A percentile compares a stretch with the other conserved stretches of the same genome.
phyloP scores from a whole-genome alignment of 345 rosid species.

The Microthlaspi erraticum region DNA sequence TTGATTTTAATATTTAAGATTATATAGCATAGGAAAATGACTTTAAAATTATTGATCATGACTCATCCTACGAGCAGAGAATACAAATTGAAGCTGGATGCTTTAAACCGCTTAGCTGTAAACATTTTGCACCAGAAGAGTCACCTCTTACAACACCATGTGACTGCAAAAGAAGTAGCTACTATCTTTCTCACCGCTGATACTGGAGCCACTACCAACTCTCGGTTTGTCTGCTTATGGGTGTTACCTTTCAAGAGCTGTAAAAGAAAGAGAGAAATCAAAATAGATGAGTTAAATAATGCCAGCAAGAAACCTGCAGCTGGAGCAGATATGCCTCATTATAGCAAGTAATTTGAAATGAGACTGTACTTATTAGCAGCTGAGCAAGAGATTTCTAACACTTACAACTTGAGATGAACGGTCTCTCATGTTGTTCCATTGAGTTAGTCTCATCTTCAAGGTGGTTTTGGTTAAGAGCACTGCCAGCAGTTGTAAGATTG shows the following conservation, averaged over 20 bases:
- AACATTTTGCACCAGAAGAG: conserved; percentile 48
- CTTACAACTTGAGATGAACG: conserved; percentile 52
- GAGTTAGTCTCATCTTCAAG: conserved; percentile 49
- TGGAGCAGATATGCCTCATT: background rate
- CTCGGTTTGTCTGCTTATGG: conserved; percentile 48
- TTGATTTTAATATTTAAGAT: too few relatives aligned
- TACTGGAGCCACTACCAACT: conserved; percentile 42
- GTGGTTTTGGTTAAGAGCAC: conserved; percentile 43
- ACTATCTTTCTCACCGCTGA: conserved; percentile 47
- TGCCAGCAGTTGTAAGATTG: conserved; percentile 53
- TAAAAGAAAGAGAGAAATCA: conserved; percentile 24
- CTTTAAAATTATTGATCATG: too few relatives aligned
- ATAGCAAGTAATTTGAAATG: background rate
- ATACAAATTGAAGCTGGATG: conserved; percentile 63
- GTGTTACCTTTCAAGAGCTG: conserved; percentile 46
- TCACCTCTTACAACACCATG: conserved; percentile 36
- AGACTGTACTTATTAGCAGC: background rate
- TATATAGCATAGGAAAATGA: too few relatives aligned
- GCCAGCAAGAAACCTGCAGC: conserved; percentile 22
- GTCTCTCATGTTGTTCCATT: conserved; percentile 44
- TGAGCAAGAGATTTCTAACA: conserved; percentile 24
- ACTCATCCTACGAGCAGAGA: too few relatives aligned
- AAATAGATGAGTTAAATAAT: conserved; percentile 5
- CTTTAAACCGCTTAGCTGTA: conserved; percentile 58
- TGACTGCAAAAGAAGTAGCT: conserved; percentile 30